Base-by-base conservation (phyloP, 148 eudicot species). In the Vaccinium macrocarpon region DNA sequence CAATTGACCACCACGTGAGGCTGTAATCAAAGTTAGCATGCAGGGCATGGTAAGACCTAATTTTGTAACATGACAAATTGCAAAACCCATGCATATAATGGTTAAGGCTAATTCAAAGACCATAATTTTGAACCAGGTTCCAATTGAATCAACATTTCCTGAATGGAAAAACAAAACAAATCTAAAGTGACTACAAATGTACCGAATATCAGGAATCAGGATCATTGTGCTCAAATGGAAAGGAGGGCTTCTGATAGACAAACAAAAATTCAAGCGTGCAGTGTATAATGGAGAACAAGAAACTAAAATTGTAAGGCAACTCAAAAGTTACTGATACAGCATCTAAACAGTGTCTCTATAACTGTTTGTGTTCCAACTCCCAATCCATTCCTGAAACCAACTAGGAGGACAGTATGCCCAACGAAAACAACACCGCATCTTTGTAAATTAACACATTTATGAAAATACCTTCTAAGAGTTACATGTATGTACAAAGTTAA, bases 1-100 rank as follows among this genome's bases (percentile, higher is more conserved):
- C 99, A 96, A 87, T 96, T 96, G 86, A 96, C 91, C 86, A 96
- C 94, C 87, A 93, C 96, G 83, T 96, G 91, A 74, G 99, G 98
- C 99, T 96, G 62, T 82, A 86, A 85, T 46, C 87, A 83, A 76
- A 66, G 18, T 78, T 48, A 19, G 27, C 72, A 84, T 27, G 53
- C 46, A 56, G 64, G 32, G 77, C 78, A 84, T 71, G 10, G 77
- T 71, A 23, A 12, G n/a, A 76, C 19, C 15, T 4, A 59, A 35
- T 51, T 27, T 2, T 4, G 2, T 18, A 15, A 15, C 32, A 72
- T 55, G 68, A 79, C 2, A 55, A 56, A 32, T 19, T 32, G 70
- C 9, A 10, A 57, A 56, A 16, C 38, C 1, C 27, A 79, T 56
- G 27, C 50, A 38, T 19, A 62, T 10, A 27, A 55, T 16, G 46